Evolutionary conservation across 441 rosid genomes (phyloP).

Genomic region (Adansonia grandidieri): DNA sequence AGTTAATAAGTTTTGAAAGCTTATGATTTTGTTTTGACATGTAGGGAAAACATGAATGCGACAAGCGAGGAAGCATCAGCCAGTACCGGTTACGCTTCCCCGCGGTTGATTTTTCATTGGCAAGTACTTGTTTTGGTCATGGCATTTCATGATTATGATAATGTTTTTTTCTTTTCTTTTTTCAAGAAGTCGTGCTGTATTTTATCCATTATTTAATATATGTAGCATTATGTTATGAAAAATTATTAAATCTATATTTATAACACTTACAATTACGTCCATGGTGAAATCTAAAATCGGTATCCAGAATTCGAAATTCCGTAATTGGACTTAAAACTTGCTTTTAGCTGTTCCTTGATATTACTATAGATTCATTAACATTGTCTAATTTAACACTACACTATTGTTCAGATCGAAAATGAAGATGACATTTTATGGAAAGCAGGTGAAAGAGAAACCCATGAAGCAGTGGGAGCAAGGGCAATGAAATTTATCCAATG

Average conservation of each 20-base stretch:
- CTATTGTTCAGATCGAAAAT: constrained; percentile 53
- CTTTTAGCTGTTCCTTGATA: too few species aligned
- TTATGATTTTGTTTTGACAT: too few species aligned
- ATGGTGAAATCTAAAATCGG: too few species aligned
- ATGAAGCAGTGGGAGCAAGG: constrained; percentile 63
- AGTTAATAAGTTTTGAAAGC: too few species aligned
- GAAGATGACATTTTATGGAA: constrained; percentile 67
- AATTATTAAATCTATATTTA: too few species aligned
- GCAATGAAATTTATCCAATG: constrained; percentile 63
- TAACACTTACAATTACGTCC: too few species aligned
- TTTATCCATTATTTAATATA: too few species aligned
- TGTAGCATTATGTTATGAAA: too few species aligned
- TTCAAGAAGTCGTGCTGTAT: too few species aligned
- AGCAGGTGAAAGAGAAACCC: constrained; percentile 51
- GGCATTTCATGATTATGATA: too few species aligned
- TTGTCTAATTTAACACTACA: not conserved
- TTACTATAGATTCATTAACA: not conserved
- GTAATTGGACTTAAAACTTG: not conserved
- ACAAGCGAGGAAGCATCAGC: not conserved
- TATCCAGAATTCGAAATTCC: not conserved
- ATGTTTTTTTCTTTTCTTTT: too few species aligned
- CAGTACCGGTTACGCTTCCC: not conserved
- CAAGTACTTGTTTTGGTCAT: not conserved
- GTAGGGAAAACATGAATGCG: too few species aligned
- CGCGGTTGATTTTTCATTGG: not conserved